phyloP scores from a whole-genome alignment of 78 protist genomes.

The Dictyostelium purpureum region DNA sequence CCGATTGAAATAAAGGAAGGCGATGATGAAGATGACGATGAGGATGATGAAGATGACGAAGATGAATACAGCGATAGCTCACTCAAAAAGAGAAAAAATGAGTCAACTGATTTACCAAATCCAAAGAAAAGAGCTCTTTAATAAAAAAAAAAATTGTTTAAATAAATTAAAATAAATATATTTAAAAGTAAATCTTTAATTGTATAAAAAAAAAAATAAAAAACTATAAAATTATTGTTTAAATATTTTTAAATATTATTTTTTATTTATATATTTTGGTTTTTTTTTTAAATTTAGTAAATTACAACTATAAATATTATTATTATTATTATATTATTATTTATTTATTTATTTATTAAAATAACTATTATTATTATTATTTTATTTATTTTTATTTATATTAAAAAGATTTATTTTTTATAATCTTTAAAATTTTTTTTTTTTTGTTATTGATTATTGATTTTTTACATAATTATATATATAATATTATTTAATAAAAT shows the following conservation, averaged over 20 bases:
- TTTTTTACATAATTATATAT: background rate
- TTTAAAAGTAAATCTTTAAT: background rate
- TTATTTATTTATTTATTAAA: too few species aligned
- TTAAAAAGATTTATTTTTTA: too few species aligned
- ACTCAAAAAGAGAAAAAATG: background rate
- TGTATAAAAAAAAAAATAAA: background rate
- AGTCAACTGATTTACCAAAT: background rate
- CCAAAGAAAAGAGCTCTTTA: constrained; percentile 1
- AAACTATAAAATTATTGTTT: background rate
- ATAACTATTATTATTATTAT: too few species aligned
- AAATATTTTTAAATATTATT: too few species aligned
- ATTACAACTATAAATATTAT: too few species aligned
- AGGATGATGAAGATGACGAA: background rate
- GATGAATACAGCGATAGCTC: background rate
- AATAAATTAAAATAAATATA: background rate
- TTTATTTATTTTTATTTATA: too few species aligned
- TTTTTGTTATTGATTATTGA: background rate
- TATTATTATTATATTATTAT: too few species aligned
- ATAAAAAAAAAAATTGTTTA: background rate
- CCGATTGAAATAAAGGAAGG: background rate
- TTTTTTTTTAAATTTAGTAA: too few species aligned
- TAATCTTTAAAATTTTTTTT: background rate
- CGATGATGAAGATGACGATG: constrained; percentile 29
- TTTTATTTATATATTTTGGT: too few species aligned
- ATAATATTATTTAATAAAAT: background rate